These are phyloP conservation scores for Malus hybrid DNA, from an alignment of 331 rosid genomes.

Conservation along the genomic window DNA sequence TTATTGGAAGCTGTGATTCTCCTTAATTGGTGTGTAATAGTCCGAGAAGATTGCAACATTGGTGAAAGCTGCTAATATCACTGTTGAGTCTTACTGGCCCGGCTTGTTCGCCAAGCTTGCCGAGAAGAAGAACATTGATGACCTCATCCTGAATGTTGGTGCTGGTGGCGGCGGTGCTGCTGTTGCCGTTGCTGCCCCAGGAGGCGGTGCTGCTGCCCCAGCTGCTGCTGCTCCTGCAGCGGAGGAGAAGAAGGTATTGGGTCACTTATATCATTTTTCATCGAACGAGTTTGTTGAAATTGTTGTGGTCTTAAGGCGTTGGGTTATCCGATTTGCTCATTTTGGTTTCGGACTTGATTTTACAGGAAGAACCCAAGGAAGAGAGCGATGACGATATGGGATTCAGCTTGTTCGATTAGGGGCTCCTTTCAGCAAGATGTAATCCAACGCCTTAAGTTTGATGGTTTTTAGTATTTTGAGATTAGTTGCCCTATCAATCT, in stretches of 20 bases:
- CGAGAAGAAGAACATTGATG: constrained; percentile 54
- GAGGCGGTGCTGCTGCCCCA: constrained; percentile 20
- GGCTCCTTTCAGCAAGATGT: neutral
- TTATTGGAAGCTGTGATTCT: neutral
- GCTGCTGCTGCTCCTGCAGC: constrained; percentile 29
- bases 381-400: constrained; percentile 81
- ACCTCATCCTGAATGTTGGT: constrained; percentile 56
- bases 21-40: constrained; percentile 31
- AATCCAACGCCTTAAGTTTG: neutral
- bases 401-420: constrained; percentile 64
- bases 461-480: neutral
- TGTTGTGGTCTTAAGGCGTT: neutral
- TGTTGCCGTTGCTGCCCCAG: constrained; percentile 42
- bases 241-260: constrained; percentile 35
- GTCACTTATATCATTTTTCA: neutral
- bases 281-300: neutral
- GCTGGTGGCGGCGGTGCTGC: constrained; percentile 55
- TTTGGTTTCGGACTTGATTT: neutral
- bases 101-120: constrained; percentile 66
- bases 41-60: constrained; percentile 55
- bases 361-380: constrained; percentile 64
- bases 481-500: neutral
- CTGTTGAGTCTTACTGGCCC: constrained; percentile 66
- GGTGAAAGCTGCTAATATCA: constrained; percentile 52
- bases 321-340: constrained; percentile 7